Evolutionary conservation across 176 grass and related monocot species (phyloP).

Genomic region (Oryza rufipogon): DNA sequence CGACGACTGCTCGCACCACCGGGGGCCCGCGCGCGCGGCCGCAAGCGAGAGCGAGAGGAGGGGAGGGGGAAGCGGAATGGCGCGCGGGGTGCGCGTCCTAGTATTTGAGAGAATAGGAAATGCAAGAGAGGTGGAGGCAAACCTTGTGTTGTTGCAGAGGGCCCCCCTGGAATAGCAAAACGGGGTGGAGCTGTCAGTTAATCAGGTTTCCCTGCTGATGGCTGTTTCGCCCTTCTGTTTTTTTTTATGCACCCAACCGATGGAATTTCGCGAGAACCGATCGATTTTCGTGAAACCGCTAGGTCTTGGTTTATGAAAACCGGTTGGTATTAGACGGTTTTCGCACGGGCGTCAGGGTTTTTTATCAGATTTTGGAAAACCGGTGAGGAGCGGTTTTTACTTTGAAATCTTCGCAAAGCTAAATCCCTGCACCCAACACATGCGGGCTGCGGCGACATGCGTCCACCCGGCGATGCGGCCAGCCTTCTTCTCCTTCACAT

Average conservation of each 20-base stretch:
- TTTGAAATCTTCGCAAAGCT: too few relatives aligned
- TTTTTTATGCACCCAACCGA: neutral
- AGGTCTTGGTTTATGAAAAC: too few relatives aligned
- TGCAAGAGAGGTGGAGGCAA: slow-evolving; percentile 2
- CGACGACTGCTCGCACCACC: slow-evolving; percentile 7
- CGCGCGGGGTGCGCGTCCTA: neutral
- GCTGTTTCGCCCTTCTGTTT: neutral
- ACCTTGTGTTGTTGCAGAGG: slow-evolving; percentile 14
- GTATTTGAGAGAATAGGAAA: neutral
- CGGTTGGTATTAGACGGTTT: too few relatives aligned
- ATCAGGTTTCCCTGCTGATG: neutral
- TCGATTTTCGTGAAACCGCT: too few relatives aligned
- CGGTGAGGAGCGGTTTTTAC: too few relatives aligned
- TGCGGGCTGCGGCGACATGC: neutral
- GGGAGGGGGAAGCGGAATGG: neutral
- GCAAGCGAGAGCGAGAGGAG: neutral
- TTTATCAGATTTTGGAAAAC: too few relatives aligned
- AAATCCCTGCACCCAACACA: neutral
- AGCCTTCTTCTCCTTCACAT: too few relatives aligned
- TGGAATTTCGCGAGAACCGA: too few relatives aligned
- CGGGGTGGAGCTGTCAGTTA: neutral
- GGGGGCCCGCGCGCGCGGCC: neutral
- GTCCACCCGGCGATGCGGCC: too few relatives aligned
- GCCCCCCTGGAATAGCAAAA: slow-evolving; percentile 20
- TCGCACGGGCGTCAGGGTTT: too few relatives aligned